A percentile compares a stretch with the other conserved stretches of the same genome.
These are phyloP conservation scores for Starmerella riodocensis DNA, from an alignment of 805 yeast species.

Conservation along the genomic window DNA sequence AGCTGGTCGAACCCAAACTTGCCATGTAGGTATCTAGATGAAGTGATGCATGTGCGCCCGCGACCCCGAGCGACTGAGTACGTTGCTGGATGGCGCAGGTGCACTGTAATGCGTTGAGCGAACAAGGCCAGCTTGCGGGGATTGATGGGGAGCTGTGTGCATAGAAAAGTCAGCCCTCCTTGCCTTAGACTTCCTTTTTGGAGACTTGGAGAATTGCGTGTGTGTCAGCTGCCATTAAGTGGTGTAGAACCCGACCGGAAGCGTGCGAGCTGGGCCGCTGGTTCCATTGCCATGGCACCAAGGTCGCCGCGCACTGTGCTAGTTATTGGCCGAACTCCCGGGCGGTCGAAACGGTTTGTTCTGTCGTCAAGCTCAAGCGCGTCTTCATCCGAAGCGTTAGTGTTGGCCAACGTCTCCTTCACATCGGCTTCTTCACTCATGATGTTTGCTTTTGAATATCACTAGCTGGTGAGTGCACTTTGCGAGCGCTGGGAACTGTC, in stretches of 20 bases:
- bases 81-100: no score
- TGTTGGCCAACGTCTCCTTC: not conserved
- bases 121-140: no score
- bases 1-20: no score
- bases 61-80: no score
- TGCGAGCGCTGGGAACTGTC: not conserved
- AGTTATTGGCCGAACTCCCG: not conserved
- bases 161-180: no score
- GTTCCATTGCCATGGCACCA: conserved; percentile 14
- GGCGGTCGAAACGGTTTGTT: conserved; percentile 9
- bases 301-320: conserved; percentile 8
- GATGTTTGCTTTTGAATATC: not conserved
- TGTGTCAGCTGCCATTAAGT: no score
- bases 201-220: no score
- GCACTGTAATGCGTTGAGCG: no score
- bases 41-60: no score
- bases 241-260: conserved; percentile 1
- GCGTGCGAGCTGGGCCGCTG: not conserved
- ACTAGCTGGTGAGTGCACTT: not conserved
- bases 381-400: not conserved
- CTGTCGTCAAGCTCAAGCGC: not conserved
- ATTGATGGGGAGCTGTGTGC: no score
- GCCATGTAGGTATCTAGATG: no score
- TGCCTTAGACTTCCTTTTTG: no score
- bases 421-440: not conserved